A percentile compares a stretch with the other conserved stretches of the same genome.
These are phyloP conservation scores for Apiospora rasikravindrae DNA, from an alignment of 2,329 filamentous ascomycete species.

Conservation along the genomic window DNA sequence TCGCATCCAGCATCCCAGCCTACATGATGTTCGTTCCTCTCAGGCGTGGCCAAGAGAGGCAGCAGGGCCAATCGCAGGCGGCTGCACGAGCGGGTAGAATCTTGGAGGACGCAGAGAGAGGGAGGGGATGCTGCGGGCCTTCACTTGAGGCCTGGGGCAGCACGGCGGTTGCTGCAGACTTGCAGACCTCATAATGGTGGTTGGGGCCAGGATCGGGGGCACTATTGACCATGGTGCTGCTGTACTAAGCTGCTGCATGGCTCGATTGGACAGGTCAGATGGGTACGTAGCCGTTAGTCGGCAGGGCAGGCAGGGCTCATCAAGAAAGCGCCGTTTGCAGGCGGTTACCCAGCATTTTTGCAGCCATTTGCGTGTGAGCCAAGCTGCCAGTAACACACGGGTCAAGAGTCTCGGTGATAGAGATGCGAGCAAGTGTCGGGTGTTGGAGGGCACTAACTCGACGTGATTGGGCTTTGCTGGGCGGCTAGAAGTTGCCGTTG, in stretches of 20 bases:
- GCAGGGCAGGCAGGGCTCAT: background rate
- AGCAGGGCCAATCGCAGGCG: constrained; percentile 6
- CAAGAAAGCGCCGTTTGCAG: constrained; percentile 21
- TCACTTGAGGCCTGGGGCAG: constrained; percentile 23
- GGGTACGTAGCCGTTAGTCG: background rate
- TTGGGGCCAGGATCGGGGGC: constrained; percentile 4
- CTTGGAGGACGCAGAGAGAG: constrained; percentile 12
- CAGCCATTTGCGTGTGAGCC: constrained; percentile 30
- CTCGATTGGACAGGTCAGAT: constrained; percentile 31
- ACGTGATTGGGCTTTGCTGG: constrained; percentile 36
- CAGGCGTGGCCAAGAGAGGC: background rate
- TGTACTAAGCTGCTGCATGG: background rate
- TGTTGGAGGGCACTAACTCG: background rate
- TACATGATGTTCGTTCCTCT: background rate
- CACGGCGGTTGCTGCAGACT: constrained; percentile 28
- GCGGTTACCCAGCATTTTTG: constrained; percentile 33
- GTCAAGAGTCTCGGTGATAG: background rate
- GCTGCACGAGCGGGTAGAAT: constrained; percentile 20
- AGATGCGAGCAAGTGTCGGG: background rate
- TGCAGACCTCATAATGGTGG: constrained; percentile 34
- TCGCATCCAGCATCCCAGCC: background rate
- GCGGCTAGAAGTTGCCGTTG: constrained; percentile 36
- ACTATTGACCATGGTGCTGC: constrained; percentile 27
- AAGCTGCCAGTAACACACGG: background rate
- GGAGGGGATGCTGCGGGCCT: constrained; percentile 18